Conservation (phyloP, 2,329 filamentous ascomycete genomes). For the Ophiocordyceps camponoti-rufipedis region DNA sequence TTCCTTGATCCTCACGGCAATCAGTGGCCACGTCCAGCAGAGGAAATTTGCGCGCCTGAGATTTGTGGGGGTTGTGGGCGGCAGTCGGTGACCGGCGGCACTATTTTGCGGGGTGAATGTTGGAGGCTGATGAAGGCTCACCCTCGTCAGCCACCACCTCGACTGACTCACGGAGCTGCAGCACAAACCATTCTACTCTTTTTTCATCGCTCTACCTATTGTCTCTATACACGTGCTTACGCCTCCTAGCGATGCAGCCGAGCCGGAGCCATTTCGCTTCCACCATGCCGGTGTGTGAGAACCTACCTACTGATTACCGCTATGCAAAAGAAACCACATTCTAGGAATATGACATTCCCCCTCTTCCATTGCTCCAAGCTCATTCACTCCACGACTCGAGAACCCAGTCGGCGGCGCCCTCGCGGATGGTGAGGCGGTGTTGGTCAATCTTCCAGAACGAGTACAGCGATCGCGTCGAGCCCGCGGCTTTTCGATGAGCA, state of each 20-base stretch:
- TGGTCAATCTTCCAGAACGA: constrained; percentile 54
- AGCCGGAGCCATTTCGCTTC: too few relatives aligned
- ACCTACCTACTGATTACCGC: background rate
- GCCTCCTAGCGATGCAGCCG: too few relatives aligned
- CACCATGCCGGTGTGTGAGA: too few relatives aligned
- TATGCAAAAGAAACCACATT: background rate
- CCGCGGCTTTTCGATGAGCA: constrained; percentile 46
- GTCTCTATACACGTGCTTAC: too few relatives aligned
- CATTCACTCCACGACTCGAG: constrained; percentile 35
- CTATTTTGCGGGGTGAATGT: background rate
- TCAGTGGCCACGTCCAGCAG: background rate
- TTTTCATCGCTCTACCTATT: too few relatives aligned
- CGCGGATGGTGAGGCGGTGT: constrained; percentile 47
- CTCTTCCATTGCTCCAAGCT: background rate
- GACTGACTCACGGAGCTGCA: too few relatives aligned
- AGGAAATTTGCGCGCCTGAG: background rate
- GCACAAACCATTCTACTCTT: too few relatives aligned
- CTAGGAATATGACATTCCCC: too few relatives aligned
- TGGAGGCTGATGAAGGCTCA: too few relatives aligned
- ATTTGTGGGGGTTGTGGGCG: background rate
- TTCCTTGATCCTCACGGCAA: background rate
- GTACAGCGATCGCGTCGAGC: constrained; percentile 42
- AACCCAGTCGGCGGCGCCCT: constrained; percentile 45
- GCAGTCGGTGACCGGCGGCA: background rate
- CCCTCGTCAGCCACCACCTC: too few relatives aligned